A percentile compares a stretch with the other conserved stretches of the same genome.
Evolutionary conservation across 257 asterid genomes (phyloP).

Genomic region (Solanum gandarillasii): DNA sequence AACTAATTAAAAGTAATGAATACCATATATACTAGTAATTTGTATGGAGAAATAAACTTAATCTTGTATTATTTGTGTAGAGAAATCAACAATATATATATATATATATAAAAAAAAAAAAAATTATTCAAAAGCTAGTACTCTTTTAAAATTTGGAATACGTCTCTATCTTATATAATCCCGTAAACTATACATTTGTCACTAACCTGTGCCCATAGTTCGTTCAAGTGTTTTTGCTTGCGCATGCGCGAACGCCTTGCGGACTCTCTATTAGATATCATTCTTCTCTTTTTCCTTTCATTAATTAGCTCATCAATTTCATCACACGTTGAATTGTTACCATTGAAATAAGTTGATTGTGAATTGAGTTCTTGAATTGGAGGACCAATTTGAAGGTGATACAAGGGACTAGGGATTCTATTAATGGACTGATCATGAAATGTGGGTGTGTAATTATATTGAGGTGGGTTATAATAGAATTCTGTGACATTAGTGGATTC

Average conservation of each 20-base stretch:
- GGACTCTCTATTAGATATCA: slow-evolving; percentile 83
- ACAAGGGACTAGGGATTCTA: slow-evolving; percentile 30
- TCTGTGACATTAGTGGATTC: slow-evolving; percentile 48
- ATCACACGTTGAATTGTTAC: slow-evolving; percentile 64
- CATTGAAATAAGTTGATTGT: slow-evolving; percentile 51
- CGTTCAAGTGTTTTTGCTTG: slow-evolving; percentile 83
- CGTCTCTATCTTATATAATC: not conserved
- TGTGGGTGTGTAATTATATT: slow-evolving; percentile 20
- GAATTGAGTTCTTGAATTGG: slow-evolving; percentile 51
- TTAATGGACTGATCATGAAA: slow-evolving; percentile 15
- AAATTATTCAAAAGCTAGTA: not conserved
- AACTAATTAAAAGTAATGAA: not conserved
- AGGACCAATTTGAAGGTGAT: slow-evolving; percentile 33
- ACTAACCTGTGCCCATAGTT: slow-evolving; percentile 74
- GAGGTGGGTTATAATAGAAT: slow-evolving; percentile 23
- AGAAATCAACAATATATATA: not conserved
- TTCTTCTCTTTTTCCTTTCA: slow-evolving; percentile 74
- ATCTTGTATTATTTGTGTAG: not conserved
- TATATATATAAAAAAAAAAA: too few species aligned
- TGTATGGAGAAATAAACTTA: not conserved
- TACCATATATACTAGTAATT: not conserved
- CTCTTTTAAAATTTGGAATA: not conserved
- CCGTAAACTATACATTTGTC: not conserved
- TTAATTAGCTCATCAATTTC: slow-evolving; percentile 74
- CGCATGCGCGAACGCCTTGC: slow-evolving; percentile 96